Evolutionary conservation across 169 alveolate genomes (phyloP).

Genomic region (Theileria equi): DNA sequence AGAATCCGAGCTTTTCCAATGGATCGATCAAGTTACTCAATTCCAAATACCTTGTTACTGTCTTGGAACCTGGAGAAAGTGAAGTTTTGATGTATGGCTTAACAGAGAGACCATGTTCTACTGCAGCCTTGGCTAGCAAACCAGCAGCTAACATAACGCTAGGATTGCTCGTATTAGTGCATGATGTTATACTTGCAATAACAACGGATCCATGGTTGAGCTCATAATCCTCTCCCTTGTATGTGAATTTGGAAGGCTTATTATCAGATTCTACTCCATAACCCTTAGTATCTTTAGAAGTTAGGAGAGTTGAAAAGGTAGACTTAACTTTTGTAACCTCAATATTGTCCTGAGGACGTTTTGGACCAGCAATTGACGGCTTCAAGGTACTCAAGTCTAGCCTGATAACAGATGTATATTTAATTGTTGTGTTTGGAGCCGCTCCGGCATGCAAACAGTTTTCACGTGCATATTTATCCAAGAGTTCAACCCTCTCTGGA

Average conservation of each 20-base stretch:
- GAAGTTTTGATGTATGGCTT: slow-evolving; percentile 91
- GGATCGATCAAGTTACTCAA: slow-evolving; percentile 83
- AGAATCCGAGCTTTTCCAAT: slow-evolving; percentile 90
- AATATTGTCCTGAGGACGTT: slow-evolving; percentile 96
- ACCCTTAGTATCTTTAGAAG: slow-evolving; percentile 84
- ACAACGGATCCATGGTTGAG: slow-evolving; percentile 91
- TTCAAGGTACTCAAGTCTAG: slow-evolving; percentile 88
- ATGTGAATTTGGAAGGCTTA: slow-evolving; percentile 24
- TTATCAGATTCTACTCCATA: slow-evolving; percentile 65
- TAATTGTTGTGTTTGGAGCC: slow-evolving; percentile 49
- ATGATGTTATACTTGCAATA: slow-evolving; percentile 93
- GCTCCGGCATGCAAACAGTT: slow-evolving; percentile 48
- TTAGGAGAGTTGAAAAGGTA: slow-evolving; percentile 80
- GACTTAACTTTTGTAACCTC: slow-evolving; percentile 80
- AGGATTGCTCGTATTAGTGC: slow-evolving; percentile 97
- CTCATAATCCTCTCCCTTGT: slow-evolving; percentile 63
- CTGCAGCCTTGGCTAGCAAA: slow-evolving; percentile 91
- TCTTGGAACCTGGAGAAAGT: slow-evolving; percentile 92
- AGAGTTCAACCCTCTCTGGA: slow-evolving; percentile 75
- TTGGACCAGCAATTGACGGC: slow-evolving; percentile 95
- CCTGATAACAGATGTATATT: slow-evolving; percentile 72
- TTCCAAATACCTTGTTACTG: slow-evolving; percentile 71
- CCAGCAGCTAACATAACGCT: slow-evolving; percentile 97
- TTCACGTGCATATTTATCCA: slow-evolving; percentile 80
- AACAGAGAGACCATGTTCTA: slow-evolving; percentile 85